Evolutionary conservation across 2,329 filamentous ascomycete species (phyloP), one percentile per base, ranked within the genome.

Genomic region (Hypoxylon rubiginosum): DNA sequence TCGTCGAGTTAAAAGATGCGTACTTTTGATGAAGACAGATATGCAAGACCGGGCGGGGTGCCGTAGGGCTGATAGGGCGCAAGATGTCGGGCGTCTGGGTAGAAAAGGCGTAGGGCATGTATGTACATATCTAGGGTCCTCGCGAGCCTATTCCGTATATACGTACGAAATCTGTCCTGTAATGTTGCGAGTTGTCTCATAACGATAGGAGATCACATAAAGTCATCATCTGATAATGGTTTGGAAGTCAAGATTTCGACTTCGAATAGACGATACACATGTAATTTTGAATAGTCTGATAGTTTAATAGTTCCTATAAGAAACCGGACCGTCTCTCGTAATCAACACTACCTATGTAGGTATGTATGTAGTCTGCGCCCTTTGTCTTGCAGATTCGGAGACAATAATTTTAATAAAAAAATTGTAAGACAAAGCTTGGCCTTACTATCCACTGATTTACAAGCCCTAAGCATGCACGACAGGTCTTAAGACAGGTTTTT

Each of bases 21-120:
- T 36, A 60, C 36, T 41, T 24, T 24, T 55, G 48, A 41, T 55
- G 54, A 49, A 58, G 50, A 50, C 36, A 53, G 24, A 43, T 51
- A 66, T 58, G 66, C 58, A 63, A 48, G 58, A 54, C 62, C 4
- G 28, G 41, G 45, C 4, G 28, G 41, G 45, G 17, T 15, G 30
- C 28, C 39, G 43, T 69, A 69, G 64, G 67, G 67, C 67, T 69
- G 64, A 62, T 59, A 67, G 51, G 64, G 60, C 60, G 30, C 24
- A 51, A 32, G 7, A 17, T 48, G 57, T 64, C 59, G 52, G 63
- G 10, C 41, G 6, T 26, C 10, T 32, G 9, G 17, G 24, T 41
- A 56, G 21, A 17, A 24, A 46, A 58, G 34, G 15, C 45, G 39
- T 32, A 30, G n/a, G 19, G 59, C 58, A 53, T 30, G 45, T 54